Percentiles rank a stretch among this genome's conserved stretches.
Evolutionary conservation across 2,329 filamentous ascomycete genomes (phyloP).

Genomic region (Tolypocladium nubicola): DNA sequence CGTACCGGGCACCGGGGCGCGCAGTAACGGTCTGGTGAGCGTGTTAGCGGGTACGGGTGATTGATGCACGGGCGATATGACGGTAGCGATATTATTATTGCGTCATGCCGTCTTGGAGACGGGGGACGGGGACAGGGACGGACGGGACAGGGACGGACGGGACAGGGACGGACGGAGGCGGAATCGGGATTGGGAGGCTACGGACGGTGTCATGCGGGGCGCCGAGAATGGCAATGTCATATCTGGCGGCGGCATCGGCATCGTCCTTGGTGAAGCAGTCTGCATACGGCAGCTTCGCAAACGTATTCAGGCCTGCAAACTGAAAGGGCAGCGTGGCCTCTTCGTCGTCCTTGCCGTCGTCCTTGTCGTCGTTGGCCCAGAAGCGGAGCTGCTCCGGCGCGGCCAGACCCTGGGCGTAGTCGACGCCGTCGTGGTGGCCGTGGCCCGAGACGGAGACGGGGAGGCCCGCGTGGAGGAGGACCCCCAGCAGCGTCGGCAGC

Average conservation of each 20-base stretch:
- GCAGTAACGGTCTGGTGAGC: conserved; percentile 9
- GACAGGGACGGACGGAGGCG: not conserved
- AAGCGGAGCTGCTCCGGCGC: not conserved
- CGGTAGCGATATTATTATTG: not conserved
- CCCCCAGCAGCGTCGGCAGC: not conserved
- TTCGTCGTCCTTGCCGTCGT: not conserved
- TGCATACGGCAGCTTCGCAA: conserved; percentile 12
- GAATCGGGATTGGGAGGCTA: not conserved
- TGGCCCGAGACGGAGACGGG: not conserved
- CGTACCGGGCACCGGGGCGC: conserved; percentile 49
- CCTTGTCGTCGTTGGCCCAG: not conserved
- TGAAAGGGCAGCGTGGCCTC: not conserved
- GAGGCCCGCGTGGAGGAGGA: not conserved
- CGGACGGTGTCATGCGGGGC: conserved; percentile 18
- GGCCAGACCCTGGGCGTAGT: not conserved
- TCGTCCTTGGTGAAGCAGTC: conserved; percentile 13
- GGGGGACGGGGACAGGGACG: not conserved
- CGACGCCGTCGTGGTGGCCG: not conserved
- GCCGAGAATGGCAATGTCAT: conserved; percentile 18
- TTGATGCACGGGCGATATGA: not conserved
- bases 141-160: not conserved
- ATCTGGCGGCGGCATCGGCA: conserved; percentile 2
- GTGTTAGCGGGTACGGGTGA: not conserved
- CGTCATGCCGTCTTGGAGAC: not conserved
- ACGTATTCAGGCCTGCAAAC: conserved; percentile 7